Base-by-base conservation (phyloP, 305 asterid species). In the Fraxinus platypoda region DNA sequence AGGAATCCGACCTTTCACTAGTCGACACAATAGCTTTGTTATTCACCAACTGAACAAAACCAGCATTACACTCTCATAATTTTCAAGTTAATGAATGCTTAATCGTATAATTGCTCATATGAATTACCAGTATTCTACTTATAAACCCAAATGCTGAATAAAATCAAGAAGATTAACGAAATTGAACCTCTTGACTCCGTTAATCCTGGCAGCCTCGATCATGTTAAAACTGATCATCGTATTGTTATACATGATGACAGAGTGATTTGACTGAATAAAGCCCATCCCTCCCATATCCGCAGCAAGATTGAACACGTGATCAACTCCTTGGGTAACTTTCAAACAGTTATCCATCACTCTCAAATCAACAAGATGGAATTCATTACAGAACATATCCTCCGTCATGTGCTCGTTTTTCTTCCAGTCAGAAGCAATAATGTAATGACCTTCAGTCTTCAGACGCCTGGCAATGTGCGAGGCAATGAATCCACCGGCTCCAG, bases 271-370 rank as follows among this genome's bases (percentile, higher is more conserved):
- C 93, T 95, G 98, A 85, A 95, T 95, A 86, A 94, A 93, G 6
- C 98, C 98, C 98, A 94, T 94, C 46, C 98, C 98, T 75, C 98
- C 97, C 98, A 94, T 94, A 83, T 94, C 98, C 41, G 97, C 98
- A 80, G 97, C 98, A 52, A 94, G 95, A 83, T 94, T 94, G 87
- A 94, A 94, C 25, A 93, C 98, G 81, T 94, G 98, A 81, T 90
- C 94, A 26, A 92, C 93, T 1, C 84, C 94, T 38, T 91, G 81
- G 62, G 97, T 89, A 74, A 94, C 97, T 87, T 93, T 92, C 78
- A 94, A 88, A 81, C 97, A 94, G 86, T 93, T 94, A 77, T 92
- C 98, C 97, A 93, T 93, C 81, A 94, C 98, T 91, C 98, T 90
- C 70, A 93, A 94, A 88, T 93, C 98, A 83, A 87, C 98, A 38